Base-by-base conservation (phyloP, 225 moss, liverwort and hornwort genomes). In the Lunularia cruciata region DNA sequence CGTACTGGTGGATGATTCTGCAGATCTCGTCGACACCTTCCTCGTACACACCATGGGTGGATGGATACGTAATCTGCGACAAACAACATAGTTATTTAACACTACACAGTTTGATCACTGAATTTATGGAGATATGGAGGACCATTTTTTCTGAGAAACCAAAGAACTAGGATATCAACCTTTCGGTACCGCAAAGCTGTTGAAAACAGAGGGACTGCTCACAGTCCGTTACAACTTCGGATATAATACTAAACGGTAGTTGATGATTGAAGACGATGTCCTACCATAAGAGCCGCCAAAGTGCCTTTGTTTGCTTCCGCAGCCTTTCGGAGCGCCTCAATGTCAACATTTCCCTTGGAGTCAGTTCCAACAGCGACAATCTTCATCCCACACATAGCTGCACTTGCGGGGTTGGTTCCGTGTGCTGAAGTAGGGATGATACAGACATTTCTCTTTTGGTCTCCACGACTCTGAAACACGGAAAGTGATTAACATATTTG, bases 341-440 rank as follows among this genome's bases (percentile, higher is more conserved):
- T 92, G 19, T 98, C 68, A 25, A 98, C 92, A 69, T 98, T 92
- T 47, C 96, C 96, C 36, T 84, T 84, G 8, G 75, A 71, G 63
- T 98, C 96, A 14, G 92, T 98, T 30, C 92, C 96, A 39, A 98
- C 27, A 1, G 57, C 78, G 53, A 98, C 96, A 60, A 98, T 98
- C 71, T 82, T 92, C 96, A 98, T 92, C 19, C 96, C 96, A 70
- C 96, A 90, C 96, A 98, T 98, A 20, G 96, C 96, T 10, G 96
- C 96, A 82, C 92, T 92, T 1, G 96, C 96, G 33, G 96, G 96
- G 69, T 98, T 98, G 35, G 96, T 98, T 11, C 96, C 96, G 67
- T 98, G 96, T 11, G 96, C 96, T 0, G 96, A 98, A 11, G 72
- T 80, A 23, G 96, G 96, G 56, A 98, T 98, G 74, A 98, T 98